phyloP scores from a whole-genome alignment of 345 rosid genomes.

The Lagerstroemia speciosa region DNA sequence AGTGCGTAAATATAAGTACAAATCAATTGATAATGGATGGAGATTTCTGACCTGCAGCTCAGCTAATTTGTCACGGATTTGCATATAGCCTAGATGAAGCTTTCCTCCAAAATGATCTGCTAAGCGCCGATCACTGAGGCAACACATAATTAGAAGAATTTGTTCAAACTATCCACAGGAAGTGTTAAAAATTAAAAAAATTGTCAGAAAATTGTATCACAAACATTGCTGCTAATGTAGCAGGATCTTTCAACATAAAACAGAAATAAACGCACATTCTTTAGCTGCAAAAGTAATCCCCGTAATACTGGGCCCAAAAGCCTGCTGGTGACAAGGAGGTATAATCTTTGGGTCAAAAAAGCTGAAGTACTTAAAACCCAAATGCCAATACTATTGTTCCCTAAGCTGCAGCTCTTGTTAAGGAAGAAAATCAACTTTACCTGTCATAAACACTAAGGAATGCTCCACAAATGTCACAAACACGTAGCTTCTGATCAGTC shows the following conservation, averaged over 20 bases:
- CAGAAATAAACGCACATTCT: slow-evolving; percentile 97
- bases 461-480: slow-evolving; percentile 99
- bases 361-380: slow-evolving; percentile 86
- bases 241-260: slow-evolving; percentile 65
- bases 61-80: slow-evolving; percentile 84
- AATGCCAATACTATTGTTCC: slow-evolving; percentile 41
- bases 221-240: slow-evolving; percentile 39
- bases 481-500: slow-evolving; percentile 99
- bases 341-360: slow-evolving; percentile 88
- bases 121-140: slow-evolving; percentile 92
- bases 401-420: slow-evolving; percentile 19
- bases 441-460: slow-evolving; percentile 98
- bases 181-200: slow-evolving; percentile 12
- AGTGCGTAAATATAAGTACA: not conserved
- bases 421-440: slow-evolving; percentile 36
- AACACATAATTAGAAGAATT: slow-evolving; percentile 19
- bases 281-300: slow-evolving; percentile 99
- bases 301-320: slow-evolving; percentile 99
- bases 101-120: slow-evolving; percentile 99
- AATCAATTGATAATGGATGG: not conserved
- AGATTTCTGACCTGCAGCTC: slow-evolving; percentile 70
- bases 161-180: slow-evolving; percentile 12
- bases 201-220: slow-evolving; percentile 16
- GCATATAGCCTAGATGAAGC: slow-evolving; percentile 96
- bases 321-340: slow-evolving; percentile 99